Percentiles rank a stretch among this genome's conserved stretches.
Conservation (phyloP, 2,329 filamentous ascomycete species). For the Cercospora citrullina region DNA sequence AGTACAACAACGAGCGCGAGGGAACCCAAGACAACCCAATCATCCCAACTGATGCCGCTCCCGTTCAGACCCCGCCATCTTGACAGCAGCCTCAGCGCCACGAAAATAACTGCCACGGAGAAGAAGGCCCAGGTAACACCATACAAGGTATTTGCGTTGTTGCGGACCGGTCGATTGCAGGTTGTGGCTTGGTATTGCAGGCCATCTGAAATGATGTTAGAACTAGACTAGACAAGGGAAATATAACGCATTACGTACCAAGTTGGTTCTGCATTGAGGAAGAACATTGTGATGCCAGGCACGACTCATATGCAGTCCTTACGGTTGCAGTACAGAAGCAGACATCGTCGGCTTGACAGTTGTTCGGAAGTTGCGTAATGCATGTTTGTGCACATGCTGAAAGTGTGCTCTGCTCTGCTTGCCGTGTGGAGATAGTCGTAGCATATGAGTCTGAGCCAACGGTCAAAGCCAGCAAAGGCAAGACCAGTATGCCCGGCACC, state of each 20-base stretch:
- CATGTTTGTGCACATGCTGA: constrained; percentile 17
- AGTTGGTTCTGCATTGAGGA: constrained; percentile 13
- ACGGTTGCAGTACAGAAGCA: constrained; percentile 18
- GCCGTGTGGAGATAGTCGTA: constrained; percentile 14
- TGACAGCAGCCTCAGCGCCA: constrained; percentile 21
- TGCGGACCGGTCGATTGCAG: constrained; percentile 12
- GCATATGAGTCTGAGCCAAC: constrained; percentile 16
- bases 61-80: constrained; percentile 21
- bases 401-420: constrained; percentile 14
- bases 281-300: constrained; percentile 15
- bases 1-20: constrained; percentile 18
- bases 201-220: constrained; percentile 8
- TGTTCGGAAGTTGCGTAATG: constrained; percentile 10
- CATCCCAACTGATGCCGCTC: constrained; percentile 26
- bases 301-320: constrained; percentile 13
- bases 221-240: no score
- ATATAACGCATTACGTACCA: not conserved
- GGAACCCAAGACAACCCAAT: constrained; percentile 21
- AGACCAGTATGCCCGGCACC: constrained; percentile 20
- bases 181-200: constrained; percentile 15
- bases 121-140: constrained; percentile 25
- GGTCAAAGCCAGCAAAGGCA: constrained; percentile 21
- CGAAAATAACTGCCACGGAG: constrained; percentile 19
- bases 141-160: constrained; percentile 11
- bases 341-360: constrained; percentile 11